Evolutionary conservation across 441 rosid genomes (phyloP).

Genomic region (Corymbia citriodora): DNA sequence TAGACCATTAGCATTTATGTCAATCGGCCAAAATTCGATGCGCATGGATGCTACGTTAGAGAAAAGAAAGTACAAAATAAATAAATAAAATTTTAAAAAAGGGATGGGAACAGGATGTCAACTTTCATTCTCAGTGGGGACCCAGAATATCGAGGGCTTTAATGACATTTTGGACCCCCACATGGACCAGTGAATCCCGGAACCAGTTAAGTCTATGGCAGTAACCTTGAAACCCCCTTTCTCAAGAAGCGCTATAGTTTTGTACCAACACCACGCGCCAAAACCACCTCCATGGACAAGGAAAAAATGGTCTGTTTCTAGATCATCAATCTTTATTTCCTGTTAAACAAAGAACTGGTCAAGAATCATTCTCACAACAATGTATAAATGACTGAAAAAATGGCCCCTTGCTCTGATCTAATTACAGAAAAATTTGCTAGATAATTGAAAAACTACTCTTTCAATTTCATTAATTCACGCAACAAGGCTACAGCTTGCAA

Average conservation of each 20-base stretch:
- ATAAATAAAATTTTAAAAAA: too few relatives aligned
- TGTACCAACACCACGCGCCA: constrained; percentile 99
- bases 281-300: constrained; percentile 97
- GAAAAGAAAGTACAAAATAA: too few relatives aligned
- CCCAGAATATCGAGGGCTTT: too few relatives aligned
- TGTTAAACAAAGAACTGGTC: constrained; percentile 15
- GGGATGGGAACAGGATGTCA: too few relatives aligned
- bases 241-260: constrained; percentile 84
- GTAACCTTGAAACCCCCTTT: constrained; percentile 82
- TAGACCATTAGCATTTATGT: too few relatives aligned
- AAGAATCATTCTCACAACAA: not conserved
- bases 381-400: not conserved
- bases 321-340: constrained; percentile 65
- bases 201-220: constrained; percentile 85
- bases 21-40: too few relatives aligned
- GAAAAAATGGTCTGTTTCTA: constrained; percentile 73
- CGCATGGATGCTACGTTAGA: too few relatives aligned
- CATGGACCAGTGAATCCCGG: constrained; percentile 52
- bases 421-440: not conserved
- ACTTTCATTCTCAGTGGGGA: too few relatives aligned
- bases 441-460: not conserved
- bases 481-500: not conserved
- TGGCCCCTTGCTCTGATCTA: not conserved
- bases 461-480: not conserved
- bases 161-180: too few relatives aligned